phyloP scores from a whole-genome alignment of 1,284 basidiomycete genomes.

The Ceratobasidium sp. region DNA sequence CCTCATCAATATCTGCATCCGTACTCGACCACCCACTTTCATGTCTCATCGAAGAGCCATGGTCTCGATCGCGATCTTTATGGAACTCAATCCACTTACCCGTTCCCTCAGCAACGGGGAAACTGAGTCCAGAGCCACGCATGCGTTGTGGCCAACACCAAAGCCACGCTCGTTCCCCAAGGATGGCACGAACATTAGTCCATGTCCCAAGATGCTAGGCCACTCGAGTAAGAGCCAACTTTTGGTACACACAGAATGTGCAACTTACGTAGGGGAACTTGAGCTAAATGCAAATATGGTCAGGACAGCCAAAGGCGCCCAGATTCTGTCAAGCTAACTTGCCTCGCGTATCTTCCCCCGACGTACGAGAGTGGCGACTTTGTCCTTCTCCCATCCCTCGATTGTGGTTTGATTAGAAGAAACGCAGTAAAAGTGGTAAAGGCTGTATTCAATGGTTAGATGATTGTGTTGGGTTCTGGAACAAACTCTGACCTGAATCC shows the following conservation, averaged over 20 bases:
- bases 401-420: constrained; percentile 92
- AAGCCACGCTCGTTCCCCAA: constrained; percentile 76
- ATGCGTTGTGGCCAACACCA: constrained; percentile 84
- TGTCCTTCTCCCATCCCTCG: constrained; percentile 98
- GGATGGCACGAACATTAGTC: constrained; percentile 76
- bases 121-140: constrained; percentile 80
- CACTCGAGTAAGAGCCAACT: constrained; percentile 29
- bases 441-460: constrained; percentile 56
- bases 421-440: constrained; percentile 91
- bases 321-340: constrained; percentile 47
- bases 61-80: constrained; percentile 50
- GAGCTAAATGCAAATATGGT: constrained; percentile 61
- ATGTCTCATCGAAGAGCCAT: constrained; percentile 21
- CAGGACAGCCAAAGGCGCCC: constrained; percentile 32
- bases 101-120: constrained; percentile 72
- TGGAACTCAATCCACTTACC: constrained; percentile 78
- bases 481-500: constrained; percentile 71
- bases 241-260: neutral
- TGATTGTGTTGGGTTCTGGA: constrained; percentile 26
- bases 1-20: constrained; percentile 41
- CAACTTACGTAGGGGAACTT: constrained; percentile 90
- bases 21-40: constrained; percentile 41
- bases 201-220: constrained; percentile 32
- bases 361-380: constrained; percentile 84
- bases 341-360: constrained; percentile 88